Evolutionary conservation across 148 eudicot genomes (phyloP).

Genomic region (Euryodendron excelsum): DNA sequence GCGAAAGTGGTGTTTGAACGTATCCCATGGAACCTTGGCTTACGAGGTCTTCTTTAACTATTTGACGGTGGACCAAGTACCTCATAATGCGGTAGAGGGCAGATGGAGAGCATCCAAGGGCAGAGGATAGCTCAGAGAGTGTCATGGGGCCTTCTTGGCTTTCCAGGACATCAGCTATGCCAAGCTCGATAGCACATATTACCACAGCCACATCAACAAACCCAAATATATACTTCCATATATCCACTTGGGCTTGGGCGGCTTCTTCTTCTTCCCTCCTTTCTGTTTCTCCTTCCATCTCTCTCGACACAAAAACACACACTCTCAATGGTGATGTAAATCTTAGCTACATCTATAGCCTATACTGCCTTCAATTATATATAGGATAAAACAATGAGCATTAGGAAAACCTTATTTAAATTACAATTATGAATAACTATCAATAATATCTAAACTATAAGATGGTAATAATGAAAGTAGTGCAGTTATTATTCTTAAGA

Average conservation of each 20-base stretch:
- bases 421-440: no score
- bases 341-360: not conserved
- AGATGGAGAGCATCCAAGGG: slow-evolving; percentile 39
- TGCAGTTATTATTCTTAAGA: no score
- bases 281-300: not conserved
- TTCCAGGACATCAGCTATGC: slow-evolving; percentile 51
- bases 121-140: slow-evolving; percentile 44
- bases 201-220: slow-evolving; percentile 54
- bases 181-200: slow-evolving; percentile 65
- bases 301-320: not conserved
- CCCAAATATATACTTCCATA: slow-evolving; percentile 58
- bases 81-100: slow-evolving; percentile 55
- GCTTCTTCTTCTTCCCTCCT: slow-evolving; percentile 24
- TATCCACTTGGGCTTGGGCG: slow-evolving; percentile 37
- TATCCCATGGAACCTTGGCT: slow-evolving; percentile 23
- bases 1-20: slow-evolving; percentile 54
- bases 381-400: no score
- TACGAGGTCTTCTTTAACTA: slow-evolving; percentile 32
- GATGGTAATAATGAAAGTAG: no score
- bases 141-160: slow-evolving; percentile 42
- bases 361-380: no score
- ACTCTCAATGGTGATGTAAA: not conserved
- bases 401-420: no score
- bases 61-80: slow-evolving; percentile 41
- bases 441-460: no score